These are phyloP conservation scores for Neoboletus magnificus DNA, from an alignment of 768 basidiomycete species.

Conservation along the genomic window DNA sequence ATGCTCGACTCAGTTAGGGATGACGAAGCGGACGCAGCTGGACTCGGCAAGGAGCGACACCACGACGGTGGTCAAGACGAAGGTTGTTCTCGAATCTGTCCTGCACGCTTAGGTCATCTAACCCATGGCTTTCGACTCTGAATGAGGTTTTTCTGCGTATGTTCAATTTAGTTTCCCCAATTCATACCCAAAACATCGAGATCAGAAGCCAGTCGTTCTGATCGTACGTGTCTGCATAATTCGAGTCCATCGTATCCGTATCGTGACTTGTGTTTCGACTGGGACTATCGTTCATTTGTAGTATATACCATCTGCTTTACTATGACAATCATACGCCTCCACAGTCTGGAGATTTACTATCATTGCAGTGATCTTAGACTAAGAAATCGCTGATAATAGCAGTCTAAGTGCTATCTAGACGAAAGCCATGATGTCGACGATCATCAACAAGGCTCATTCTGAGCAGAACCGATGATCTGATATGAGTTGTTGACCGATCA, in stretches of 20 bases:
- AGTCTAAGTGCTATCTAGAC: too few species aligned
- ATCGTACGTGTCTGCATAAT: too few species aligned
- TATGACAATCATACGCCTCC: too few species aligned
- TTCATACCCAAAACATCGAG: too few species aligned
- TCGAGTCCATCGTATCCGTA: not conserved
- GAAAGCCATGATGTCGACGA: too few species aligned
- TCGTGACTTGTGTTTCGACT: not conserved
- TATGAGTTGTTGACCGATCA: too few species aligned
- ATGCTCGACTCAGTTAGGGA: conserved; percentile 10
- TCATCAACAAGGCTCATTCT: too few species aligned
- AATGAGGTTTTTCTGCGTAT: not conserved
- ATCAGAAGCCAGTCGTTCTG: too few species aligned
- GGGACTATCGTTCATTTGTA: not conserved
- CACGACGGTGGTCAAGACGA: conserved; percentile 4
- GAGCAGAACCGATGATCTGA: too few species aligned
- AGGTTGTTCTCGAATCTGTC: conserved; percentile 14
- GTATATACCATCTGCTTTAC: not conserved
- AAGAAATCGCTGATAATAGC: too few species aligned
- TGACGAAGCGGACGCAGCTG: conserved; percentile 8
- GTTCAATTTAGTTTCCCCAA: not conserved
- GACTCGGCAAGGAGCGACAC: not conserved
- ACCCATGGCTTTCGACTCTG: not conserved
- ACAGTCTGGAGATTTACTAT: not conserved
- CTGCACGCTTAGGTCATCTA: not conserved
- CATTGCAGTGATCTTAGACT: too few species aligned